Evolutionary conservation across 352 stramenopile genomes (phyloP).

Genomic region (Pythium rhizo-oryzae): DNA sequence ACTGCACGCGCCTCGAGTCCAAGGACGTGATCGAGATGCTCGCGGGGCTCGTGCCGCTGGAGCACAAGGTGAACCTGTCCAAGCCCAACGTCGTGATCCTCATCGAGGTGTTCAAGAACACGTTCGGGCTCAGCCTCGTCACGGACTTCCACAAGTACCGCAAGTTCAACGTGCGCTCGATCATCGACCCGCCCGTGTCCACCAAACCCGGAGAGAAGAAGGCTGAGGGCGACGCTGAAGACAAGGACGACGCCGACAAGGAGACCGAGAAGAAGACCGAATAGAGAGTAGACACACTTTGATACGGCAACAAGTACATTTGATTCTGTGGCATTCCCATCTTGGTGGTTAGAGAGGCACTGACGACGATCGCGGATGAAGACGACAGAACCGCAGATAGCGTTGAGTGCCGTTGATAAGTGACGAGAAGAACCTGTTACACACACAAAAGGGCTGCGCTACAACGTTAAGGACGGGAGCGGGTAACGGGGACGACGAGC

Average conservation of each 20-base stretch:
- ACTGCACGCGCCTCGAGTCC: slow-evolving; percentile 70
- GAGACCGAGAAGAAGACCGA: slow-evolving; percentile 9
- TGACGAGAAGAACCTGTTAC: too few relatives aligned
- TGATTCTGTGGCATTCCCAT: too few relatives aligned
- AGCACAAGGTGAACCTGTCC: slow-evolving; percentile 83
- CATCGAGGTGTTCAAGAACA: slow-evolving; percentile 78
- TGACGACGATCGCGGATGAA: too few relatives aligned
- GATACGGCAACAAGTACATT: not conserved
- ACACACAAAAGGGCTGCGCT: too few relatives aligned
- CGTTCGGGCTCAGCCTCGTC: slow-evolving; percentile 72
- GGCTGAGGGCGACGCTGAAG: not conserved
- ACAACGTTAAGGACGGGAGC: too few relatives aligned
- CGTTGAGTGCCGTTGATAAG: too few relatives aligned
- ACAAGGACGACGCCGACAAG: slow-evolving; percentile 20
- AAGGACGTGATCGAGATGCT: slow-evolving; percentile 78
- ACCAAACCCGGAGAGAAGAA: slow-evolving; percentile 34
- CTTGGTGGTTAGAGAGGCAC: too few relatives aligned
- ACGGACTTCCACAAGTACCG: slow-evolving; percentile 74
- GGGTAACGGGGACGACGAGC: too few relatives aligned
- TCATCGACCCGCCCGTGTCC: slow-evolving; percentile 62
- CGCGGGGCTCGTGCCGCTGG: slow-evolving; percentile 49
- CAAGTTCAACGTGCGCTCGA: slow-evolving; percentile 79
- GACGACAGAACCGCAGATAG: too few relatives aligned
- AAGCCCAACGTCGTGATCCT: slow-evolving; percentile 62
- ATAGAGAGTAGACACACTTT: slow-evolving; percentile 11